Conservation (phyloP, 345 rosid species). For the Camelina sativa region DNA sequence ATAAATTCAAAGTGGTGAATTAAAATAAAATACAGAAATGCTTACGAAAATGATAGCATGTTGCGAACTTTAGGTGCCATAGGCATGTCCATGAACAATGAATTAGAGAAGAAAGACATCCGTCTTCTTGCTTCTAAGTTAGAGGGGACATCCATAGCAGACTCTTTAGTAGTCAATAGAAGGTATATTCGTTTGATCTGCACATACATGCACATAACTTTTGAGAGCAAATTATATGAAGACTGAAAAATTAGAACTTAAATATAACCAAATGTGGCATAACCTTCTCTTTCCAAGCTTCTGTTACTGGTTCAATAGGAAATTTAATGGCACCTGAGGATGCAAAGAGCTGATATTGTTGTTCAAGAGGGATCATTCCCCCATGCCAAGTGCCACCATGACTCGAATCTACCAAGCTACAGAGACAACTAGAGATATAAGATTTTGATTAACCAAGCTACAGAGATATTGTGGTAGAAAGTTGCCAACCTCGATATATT, state of each 20-base stretch:
- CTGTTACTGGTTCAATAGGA: constrained; percentile 72
- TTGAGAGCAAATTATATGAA: constrained; percentile 24
- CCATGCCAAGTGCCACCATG: constrained; percentile 80
- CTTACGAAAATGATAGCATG: constrained; percentile 99
- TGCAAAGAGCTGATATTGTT: constrained; percentile 83
- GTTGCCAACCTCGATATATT: constrained; percentile 59
- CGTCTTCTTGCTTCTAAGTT: constrained; percentile 98
- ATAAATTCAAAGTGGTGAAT: constrained; percentile 8
- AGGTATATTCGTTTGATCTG: constrained; percentile 80
- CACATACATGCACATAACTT: constrained; percentile 14
- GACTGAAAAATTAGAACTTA: constrained; percentile 6
- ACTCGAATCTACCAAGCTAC: constrained; percentile 71
- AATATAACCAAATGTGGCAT: constrained; percentile 24
- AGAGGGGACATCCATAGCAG: constrained; percentile 99
- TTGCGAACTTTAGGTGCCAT: constrained; percentile 97
- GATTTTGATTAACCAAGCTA: constrained; percentile 62
- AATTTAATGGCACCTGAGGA: constrained; percentile 87
- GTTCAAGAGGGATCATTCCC: constrained; percentile 60
- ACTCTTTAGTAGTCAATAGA: constrained; percentile 95
- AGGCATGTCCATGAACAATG: constrained; percentile 99
- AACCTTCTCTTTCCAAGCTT: constrained; percentile 99
- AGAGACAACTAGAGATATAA: constrained; percentile 30
- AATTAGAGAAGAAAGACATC: constrained; percentile 97
- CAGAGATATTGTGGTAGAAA: constrained; percentile 26
- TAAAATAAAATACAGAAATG: constrained; percentile 24